Percentiles rank a stretch among this genome's conserved stretches.
Evolutionary conservation across 1,284 basidiomycete species (phyloP).

Genomic region (Macrocystidia cucumis): DNA sequence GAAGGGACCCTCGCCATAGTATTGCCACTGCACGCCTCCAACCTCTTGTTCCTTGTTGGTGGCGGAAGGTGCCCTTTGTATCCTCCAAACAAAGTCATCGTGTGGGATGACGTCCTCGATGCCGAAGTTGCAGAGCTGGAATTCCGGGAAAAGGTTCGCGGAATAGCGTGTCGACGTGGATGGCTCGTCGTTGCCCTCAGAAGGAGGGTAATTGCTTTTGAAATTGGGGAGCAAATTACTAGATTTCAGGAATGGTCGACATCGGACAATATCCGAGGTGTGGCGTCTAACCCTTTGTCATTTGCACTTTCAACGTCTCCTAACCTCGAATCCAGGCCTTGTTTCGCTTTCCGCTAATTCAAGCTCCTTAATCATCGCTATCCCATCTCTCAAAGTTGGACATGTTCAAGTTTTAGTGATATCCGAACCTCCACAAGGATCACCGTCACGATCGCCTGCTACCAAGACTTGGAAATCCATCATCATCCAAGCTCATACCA

Average conservation of each 20-base stretch:
- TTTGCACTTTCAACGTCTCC: slow-evolving; percentile 6
- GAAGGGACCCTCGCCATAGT: slow-evolving; percentile 76
- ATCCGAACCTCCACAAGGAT: slow-evolving; percentile 43
- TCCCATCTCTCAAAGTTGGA: slow-evolving; percentile 84
- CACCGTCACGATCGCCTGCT: slow-evolving; percentile 37
- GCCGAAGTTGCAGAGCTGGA: slow-evolving; percentile 84
- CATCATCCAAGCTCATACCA: slow-evolving; percentile 84
- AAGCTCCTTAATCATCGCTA: slow-evolving; percentile 75
- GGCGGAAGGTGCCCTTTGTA: slow-evolving; percentile 89
- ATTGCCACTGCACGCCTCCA: slow-evolving; percentile 77
- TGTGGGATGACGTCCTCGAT: slow-evolving; percentile 80
- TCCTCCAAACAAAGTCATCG: slow-evolving; percentile 88
- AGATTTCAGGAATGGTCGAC: slow-evolving; percentile 85
- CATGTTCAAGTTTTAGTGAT: slow-evolving; percentile 89
- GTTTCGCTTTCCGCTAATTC: slow-evolving; percentile 75
- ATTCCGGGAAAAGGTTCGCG: slow-evolving; percentile 83
- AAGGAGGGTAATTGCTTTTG: slow-evolving; percentile 74
- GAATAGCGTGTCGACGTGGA: slow-evolving; percentile 72
- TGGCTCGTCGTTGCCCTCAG: slow-evolving; percentile 82
- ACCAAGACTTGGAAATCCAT: slow-evolving; percentile 45
- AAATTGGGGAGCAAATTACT: slow-evolving; percentile 52
- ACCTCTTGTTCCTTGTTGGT: slow-evolving; percentile 84
- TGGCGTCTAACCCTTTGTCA: slow-evolving; percentile 14
- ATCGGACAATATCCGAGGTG: slow-evolving; percentile 81
- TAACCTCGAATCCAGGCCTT: too few species aligned